phyloP scores from a whole-genome alignment of 192 early-diverging fungal species.

The Powellomyces hirtus region DNA sequence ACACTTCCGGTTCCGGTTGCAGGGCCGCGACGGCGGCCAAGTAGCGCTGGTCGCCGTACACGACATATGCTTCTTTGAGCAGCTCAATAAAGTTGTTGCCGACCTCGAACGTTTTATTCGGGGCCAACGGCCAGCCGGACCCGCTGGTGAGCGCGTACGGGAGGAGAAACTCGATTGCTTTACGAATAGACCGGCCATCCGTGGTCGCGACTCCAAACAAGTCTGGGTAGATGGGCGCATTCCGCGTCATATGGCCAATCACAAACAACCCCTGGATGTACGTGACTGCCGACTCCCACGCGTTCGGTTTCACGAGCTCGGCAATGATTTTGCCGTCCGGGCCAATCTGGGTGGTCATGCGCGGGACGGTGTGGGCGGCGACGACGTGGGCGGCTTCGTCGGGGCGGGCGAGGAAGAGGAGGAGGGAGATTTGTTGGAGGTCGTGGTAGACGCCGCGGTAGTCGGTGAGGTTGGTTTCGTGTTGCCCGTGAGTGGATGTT shows the following conservation, averaged over 20 bases:
- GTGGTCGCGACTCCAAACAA: slow-evolving; percentile 21
- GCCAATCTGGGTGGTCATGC: slow-evolving; percentile 40
- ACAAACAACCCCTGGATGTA: slow-evolving; percentile 9
- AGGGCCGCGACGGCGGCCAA: slow-evolving; percentile 30
- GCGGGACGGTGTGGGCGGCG: slow-evolving; percentile 28
- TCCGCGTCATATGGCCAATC: background rate
- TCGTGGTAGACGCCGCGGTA: slow-evolving; percentile 62
- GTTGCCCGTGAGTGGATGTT: slow-evolving; percentile 10
- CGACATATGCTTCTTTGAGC: slow-evolving; percentile 48
- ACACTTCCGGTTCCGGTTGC: slow-evolving; percentile 9
- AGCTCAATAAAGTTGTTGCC: slow-evolving; percentile 15
- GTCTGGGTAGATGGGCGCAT: background rate
- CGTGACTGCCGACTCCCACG: slow-evolving; percentile 44
- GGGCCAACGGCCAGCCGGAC: slow-evolving; percentile 36
- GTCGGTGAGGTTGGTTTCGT: slow-evolving; percentile 31
- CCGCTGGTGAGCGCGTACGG: slow-evolving; percentile 45
- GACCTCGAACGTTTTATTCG: background rate
- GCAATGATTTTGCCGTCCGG: slow-evolving; percentile 38
- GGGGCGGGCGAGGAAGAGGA: slow-evolving; percentile 40
- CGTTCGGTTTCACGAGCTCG: slow-evolving; percentile 42
- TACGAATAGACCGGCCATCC: slow-evolving; percentile 42
- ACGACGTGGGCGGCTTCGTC: slow-evolving; percentile 32
- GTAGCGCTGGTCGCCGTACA: slow-evolving; percentile 48
- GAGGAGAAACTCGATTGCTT: slow-evolving; percentile 54
- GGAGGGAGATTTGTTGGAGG: slow-evolving; percentile 46